These are phyloP conservation scores for Populus hybrid DNA, from an alignment of 441 rosid genomes.

Conservation along the genomic window DNA sequence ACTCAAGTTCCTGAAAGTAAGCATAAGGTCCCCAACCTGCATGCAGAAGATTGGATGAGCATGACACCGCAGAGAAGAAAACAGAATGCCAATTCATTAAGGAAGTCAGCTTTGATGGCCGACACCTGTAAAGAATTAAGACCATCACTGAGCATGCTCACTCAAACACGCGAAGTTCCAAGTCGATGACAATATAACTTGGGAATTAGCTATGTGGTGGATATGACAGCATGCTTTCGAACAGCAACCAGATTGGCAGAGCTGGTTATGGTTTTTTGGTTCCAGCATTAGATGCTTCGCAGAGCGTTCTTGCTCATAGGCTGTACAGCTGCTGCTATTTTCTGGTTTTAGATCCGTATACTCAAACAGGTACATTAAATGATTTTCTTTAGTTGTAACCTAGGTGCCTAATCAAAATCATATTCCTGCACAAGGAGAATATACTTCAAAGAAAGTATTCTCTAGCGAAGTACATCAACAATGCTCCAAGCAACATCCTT, in stretches of 20 bases:
- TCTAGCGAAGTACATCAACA: neutral
- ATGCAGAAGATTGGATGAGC: constrained; percentile 6
- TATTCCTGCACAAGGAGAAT: neutral
- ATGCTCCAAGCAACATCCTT: neutral
- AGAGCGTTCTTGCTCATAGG: neutral
- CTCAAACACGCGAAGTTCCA: neutral
- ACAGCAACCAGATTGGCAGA: neutral
- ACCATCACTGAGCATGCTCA: neutral
- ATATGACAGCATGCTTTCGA: neutral
- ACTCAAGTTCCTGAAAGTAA: constrained; percentile 59
- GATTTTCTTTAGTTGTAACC: neutral
- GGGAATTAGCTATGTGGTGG: neutral
- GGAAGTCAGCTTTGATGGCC: neutral
- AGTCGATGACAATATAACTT: neutral
- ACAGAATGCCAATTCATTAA: neutral
- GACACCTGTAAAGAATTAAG: neutral
- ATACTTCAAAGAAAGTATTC: neutral
- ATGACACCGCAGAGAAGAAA: neutral
- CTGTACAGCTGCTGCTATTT: neutral
- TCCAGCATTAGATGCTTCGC: neutral
- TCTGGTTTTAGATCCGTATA: neutral
- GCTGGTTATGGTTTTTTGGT: neutral
- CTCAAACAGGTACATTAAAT: neutral
- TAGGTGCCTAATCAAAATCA: neutral
- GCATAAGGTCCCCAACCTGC: constrained; percentile 89